These are phyloP conservation scores for Talaromyces trachyspermus DNA, from an alignment of 495 filamentous ascomycete genomes.

Conservation along the genomic window DNA sequence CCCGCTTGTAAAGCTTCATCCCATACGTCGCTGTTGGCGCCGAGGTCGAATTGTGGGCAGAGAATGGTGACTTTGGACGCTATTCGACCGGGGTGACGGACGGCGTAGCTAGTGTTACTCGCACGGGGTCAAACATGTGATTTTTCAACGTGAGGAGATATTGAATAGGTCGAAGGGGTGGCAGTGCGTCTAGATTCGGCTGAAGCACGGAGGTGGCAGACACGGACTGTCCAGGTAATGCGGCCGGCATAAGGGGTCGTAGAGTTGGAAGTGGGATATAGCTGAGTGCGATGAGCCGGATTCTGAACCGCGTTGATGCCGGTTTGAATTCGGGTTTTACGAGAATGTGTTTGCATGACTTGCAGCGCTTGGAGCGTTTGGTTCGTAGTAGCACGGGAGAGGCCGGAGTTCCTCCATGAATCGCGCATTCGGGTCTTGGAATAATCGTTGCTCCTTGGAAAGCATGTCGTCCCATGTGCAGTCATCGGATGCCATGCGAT, in stretches of 20 bases:
- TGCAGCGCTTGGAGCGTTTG: conserved; percentile 88
- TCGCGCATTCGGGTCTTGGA: conserved; percentile 40
- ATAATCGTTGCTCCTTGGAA: conserved; percentile 43
- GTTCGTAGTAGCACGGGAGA: conserved; percentile 75
- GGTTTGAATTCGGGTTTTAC: conserved; percentile 91
- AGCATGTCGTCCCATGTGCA: conserved; percentile 49
- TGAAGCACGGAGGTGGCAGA: conserved; percentile 16
- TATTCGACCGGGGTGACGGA: conserved; percentile 66
- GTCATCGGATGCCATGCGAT: conserved; percentile 33
- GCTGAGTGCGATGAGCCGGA: conserved; percentile 79
- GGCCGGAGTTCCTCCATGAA: conserved; percentile 68
- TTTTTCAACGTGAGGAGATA: conserved; percentile 86
- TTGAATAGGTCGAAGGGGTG: conserved; percentile 64
- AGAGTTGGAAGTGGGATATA: conserved; percentile 78
- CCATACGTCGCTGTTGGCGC: conserved; percentile 92
- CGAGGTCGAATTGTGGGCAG: conserved; percentile 90
- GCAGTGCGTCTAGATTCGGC: conserved; percentile 43
- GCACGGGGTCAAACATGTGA: conserved; percentile 84
- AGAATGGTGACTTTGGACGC: conserved; percentile 80
- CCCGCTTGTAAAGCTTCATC: conserved; percentile 70
- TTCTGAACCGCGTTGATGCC: conserved; percentile 75
- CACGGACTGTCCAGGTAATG: conserved; percentile 17
- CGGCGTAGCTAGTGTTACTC: conserved; percentile 81
- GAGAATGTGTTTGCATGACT: conserved; percentile 88
- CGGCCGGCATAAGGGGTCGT: conserved; percentile 49